Base-by-base conservation (phyloP, 345 rosid species). In the Excoecaria agallocha region DNA sequence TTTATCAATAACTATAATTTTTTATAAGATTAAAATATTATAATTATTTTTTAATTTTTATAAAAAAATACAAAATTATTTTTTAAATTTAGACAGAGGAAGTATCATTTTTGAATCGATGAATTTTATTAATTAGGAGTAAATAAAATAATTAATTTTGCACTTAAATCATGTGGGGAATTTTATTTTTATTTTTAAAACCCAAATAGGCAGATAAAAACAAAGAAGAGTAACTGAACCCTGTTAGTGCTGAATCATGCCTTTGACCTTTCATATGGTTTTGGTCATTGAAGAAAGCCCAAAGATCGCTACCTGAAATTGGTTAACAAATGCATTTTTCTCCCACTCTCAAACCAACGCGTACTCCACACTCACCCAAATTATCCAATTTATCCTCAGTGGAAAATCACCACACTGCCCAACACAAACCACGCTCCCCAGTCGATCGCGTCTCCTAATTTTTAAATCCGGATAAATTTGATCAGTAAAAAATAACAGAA, bases 201-300 rank as follows among this genome's bases (percentile, higher is more conserved):
- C 13, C 39, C 1, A 45, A 66, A 57, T 43, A 5, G 76, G 55
- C 7, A 57, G 22, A 12, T 50, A 39, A 51, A 61, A 75, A 83
- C 72, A 78, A 78, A 51, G 15, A 58, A 60, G 79, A 74, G 86
- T 77, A 80, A 84, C 86, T 65, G 82, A 80, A 69, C 74, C 64
- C 59, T 81, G 78, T 74, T 66, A 73, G 38, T 74, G 83, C 82
- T 76, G 81, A 76, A 68, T 76, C 80, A 72, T 68, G 43, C 79
- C 24, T 79, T 81, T 86, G 86, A 82, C 87, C 83, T 72, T 70
- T 64, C 79, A 24, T 56, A 30, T 66, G 64, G 74, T 80, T 56
- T 68, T 20, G 62, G 64, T 78, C 83, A 20, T 65, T 20, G 3
- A 68, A 78, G 49, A 63, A 59, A 6, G 74, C 85, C 83, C 80